Conservation (phyloP, 352 stramenopile genomes). For the Pythium vanterpoolii region DNA sequence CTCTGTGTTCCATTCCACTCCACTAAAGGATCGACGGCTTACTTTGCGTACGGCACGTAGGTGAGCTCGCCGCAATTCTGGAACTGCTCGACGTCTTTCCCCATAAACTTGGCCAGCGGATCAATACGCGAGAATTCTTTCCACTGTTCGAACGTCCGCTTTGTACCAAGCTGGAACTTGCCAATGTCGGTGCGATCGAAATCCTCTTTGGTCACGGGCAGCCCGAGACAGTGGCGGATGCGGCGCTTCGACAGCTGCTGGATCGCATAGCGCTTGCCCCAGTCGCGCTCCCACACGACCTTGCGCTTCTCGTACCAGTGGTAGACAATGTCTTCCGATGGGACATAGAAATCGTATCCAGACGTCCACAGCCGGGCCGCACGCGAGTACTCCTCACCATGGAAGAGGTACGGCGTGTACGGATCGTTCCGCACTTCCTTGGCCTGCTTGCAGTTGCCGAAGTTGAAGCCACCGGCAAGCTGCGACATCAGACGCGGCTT, state of each 20-base stretch:
- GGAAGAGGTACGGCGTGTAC: slow-evolving; percentile 76
- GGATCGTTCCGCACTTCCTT: slow-evolving; percentile 79
- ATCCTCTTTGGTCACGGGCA: slow-evolving; percentile 62
- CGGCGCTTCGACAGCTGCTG: slow-evolving; percentile 73
- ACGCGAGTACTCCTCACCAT: slow-evolving; percentile 82
- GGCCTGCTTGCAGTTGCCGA: slow-evolving; percentile 64
- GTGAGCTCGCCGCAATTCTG: slow-evolving; percentile 66
- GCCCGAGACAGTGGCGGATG: slow-evolving; percentile 54
- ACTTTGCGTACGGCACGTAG: slow-evolving; percentile 56
- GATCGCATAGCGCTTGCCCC: slow-evolving; percentile 59
- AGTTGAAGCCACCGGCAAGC: slow-evolving; percentile 79
- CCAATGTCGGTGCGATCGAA: slow-evolving; percentile 74
- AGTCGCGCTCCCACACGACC: slow-evolving; percentile 80
- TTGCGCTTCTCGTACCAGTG: slow-evolving; percentile 84
- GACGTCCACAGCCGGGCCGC: slow-evolving; percentile 69
- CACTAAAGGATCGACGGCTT: no score
- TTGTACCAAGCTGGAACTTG: slow-evolving; percentile 63
- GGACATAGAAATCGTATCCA: slow-evolving; percentile 81
- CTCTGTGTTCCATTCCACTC: neutral
- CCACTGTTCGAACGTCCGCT: slow-evolving; percentile 77
- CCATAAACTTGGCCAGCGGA: slow-evolving; percentile 54
- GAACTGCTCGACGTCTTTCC: slow-evolving; percentile 55
- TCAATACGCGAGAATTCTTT: slow-evolving; percentile 79
- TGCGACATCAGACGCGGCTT: slow-evolving; percentile 79
- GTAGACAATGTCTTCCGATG: slow-evolving; percentile 67